phyloP scores from a whole-genome alignment of 225 moss, liverwort and hornwort species.

The Marchantia paleacea region DNA sequence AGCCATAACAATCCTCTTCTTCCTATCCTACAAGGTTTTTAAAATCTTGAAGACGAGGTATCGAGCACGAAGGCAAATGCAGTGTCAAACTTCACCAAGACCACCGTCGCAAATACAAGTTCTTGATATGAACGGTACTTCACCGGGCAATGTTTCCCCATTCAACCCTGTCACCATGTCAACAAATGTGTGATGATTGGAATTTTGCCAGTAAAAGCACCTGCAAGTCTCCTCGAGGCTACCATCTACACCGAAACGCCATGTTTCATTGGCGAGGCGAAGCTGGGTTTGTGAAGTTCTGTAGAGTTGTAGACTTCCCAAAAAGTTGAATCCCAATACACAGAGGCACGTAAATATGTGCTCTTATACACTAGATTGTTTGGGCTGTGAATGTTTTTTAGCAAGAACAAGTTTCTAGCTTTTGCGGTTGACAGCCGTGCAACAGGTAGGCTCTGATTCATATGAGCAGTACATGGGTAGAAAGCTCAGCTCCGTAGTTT shows the following conservation, averaged over 20 bases:
- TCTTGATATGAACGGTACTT: constrained; percentile 23
- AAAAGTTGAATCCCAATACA: constrained; percentile 5
- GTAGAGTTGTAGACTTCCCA: constrained; percentile 6
- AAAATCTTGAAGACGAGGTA: constrained; percentile 21
- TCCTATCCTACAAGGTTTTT: constrained; percentile 24
- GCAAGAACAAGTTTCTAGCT: constrained; percentile 20
- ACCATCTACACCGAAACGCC: background rate
- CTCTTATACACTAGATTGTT: constrained; percentile 17
- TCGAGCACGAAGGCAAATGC: constrained; percentile 37
- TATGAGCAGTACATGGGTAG: constrained; percentile 9
- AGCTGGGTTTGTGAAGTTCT: constrained; percentile 15
- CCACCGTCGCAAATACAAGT: constrained; percentile 29
- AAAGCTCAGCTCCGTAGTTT: background rate
- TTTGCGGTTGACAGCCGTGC: constrained; percentile 10
- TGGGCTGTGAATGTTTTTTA: constrained; percentile 11
- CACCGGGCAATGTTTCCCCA: constrained; percentile 18
- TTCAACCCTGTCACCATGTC: constrained; percentile 21
- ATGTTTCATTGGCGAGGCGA: constrained; percentile 5
- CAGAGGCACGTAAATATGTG: constrained; percentile 9
- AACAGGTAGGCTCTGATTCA: constrained; percentile 14
- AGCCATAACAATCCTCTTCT: constrained; percentile 28
- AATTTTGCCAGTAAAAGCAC: constrained; percentile 6
- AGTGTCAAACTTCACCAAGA: constrained; percentile 41
- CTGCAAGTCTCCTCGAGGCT: background rate
- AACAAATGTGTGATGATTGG: constrained; percentile 25